Evolutionary conservation across 202 grass and related monocot species (phyloP).

Genomic region (Hordeum pubiflorum): DNA sequence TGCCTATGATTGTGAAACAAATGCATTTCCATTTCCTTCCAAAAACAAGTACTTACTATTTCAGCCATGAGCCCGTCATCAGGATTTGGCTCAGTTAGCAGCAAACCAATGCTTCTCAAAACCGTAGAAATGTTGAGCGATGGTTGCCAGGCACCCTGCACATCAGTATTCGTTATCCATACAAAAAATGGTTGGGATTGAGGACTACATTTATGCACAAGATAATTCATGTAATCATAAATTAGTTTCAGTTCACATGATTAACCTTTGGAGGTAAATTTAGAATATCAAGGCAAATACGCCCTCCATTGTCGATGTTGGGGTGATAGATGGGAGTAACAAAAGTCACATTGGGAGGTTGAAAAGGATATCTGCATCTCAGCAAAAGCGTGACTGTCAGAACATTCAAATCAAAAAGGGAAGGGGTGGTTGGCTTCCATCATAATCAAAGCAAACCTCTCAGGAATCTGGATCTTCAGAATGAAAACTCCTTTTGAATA

Average conservation of each 20-base stretch:
- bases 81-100: slow-evolving; percentile 87
- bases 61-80: slow-evolving; percentile 94
- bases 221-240: not conserved
- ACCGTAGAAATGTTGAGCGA: slow-evolving; percentile 79
- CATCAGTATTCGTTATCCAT: slow-evolving; percentile 16
- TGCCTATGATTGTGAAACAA: not conserved
- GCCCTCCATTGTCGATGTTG: slow-evolving; percentile 86
- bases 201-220: not conserved
- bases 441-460: slow-evolving; percentile 41
- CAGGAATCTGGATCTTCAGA: slow-evolving; percentile 83
- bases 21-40: not conserved
- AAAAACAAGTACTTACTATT: slow-evolving; percentile 59
- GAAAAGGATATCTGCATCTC: slow-evolving; percentile 79
- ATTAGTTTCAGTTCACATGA: not conserved
- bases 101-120: slow-evolving; percentile 75
- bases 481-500: slow-evolving; percentile 72
- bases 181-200: slow-evolving; percentile 3
- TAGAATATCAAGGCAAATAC: slow-evolving; percentile 95
- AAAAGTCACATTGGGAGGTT: slow-evolving; percentile 83
- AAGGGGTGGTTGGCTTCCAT: not conserved
- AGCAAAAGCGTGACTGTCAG: slow-evolving; percentile 4
- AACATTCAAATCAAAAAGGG: not conserved
- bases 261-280: slow-evolving; percentile 91
- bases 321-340: slow-evolving; percentile 91
- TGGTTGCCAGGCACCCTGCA: slow-evolving; percentile 83